Percentiles rank a stretch among this genome's conserved stretches.
Evolutionary conservation across 73 alveolate species (phyloP).

Genomic region (Paramecium sonneborni): DNA sequence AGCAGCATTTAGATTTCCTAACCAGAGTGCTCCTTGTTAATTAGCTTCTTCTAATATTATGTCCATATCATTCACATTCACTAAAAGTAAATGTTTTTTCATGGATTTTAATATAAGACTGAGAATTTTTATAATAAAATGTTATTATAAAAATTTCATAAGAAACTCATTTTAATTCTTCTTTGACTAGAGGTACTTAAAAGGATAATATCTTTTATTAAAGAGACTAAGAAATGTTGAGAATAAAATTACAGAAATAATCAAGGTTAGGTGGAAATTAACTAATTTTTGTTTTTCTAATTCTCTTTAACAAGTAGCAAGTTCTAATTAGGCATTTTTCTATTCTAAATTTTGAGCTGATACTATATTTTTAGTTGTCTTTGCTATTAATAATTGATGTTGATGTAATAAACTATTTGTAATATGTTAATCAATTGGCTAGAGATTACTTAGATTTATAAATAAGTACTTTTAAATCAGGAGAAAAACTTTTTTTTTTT

Average conservation of each 20-base stretch:
- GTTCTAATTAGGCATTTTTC: neutral
- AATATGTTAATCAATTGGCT: neutral
- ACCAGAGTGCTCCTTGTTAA: slow-evolving; percentile 23
- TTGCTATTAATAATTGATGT: neutral
- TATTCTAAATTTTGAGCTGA: neutral
- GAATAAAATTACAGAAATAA: neutral
- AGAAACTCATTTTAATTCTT: too few species aligned
- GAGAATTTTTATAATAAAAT: neutral
- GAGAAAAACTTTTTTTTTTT: neutral
- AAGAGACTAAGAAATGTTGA: neutral
- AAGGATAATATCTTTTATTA: neutral
- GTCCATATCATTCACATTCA: slow-evolving; percentile 15
- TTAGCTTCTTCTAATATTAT: neutral
- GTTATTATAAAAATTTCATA: neutral
- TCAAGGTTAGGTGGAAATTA: neutral
- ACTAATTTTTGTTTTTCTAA: neutral
- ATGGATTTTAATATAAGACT: neutral
- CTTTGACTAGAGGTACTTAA: neutral
- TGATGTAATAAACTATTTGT: neutral
- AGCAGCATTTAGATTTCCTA: slow-evolving; percentile 40
- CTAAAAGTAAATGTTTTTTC: neutral
- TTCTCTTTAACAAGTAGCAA: neutral
- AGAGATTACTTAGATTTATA: neutral
- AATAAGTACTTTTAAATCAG: slow-evolving; percentile 1
- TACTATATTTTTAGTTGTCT: neutral